Percentiles rank a stretch among this genome's conserved stretches.
Evolutionary conservation across 1,284 basidiomycete species (phyloP).

Genomic region (Xanthoconium separans): DNA sequence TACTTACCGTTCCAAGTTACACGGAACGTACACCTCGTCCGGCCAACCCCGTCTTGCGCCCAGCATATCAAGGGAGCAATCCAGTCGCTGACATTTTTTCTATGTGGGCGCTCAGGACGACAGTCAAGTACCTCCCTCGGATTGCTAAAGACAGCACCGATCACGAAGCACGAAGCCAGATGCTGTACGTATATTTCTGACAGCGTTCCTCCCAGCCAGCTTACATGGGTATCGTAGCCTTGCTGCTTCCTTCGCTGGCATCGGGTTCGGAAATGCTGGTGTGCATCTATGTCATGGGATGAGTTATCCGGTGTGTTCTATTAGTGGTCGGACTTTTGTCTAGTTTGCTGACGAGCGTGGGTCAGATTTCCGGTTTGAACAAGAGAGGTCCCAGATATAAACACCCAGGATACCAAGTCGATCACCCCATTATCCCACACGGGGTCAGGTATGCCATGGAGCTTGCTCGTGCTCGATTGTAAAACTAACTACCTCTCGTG

Average conservation of each 20-base stretch:
- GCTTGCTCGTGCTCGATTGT: background rate
- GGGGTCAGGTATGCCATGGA: slow-evolving; percentile 63
- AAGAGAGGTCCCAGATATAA: slow-evolving; percentile 89
- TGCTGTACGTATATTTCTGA: slow-evolving; percentile 63
- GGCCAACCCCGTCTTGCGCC: slow-evolving; percentile 84
- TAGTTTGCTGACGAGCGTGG: slow-evolving; percentile 7
- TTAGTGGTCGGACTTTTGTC: slow-evolving; percentile 1
- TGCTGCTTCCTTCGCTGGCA: slow-evolving; percentile 90
- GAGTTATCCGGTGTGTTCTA: slow-evolving; percentile 71
- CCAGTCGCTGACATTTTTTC: slow-evolving; percentile 97
- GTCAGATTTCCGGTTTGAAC: slow-evolving; percentile 92
- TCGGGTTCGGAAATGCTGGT: slow-evolving; percentile 94
- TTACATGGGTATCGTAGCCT: slow-evolving; percentile 45
- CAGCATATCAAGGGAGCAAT: slow-evolving; percentile 95
- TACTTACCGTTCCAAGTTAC: slow-evolving; percentile 52
- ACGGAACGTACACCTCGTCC: slow-evolving; percentile 88
- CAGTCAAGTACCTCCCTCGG: slow-evolving; percentile 87
- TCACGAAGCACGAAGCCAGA: slow-evolving; percentile 83
- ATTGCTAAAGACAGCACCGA: slow-evolving; percentile 82
- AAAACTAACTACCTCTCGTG: background rate
- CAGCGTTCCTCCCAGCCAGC: background rate
- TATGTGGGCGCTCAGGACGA: slow-evolving; percentile 90
- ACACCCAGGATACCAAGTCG: slow-evolving; percentile 81
- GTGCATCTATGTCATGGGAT: slow-evolving; percentile 91
- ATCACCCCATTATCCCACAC: slow-evolving; percentile 91